Conservation (phyloP, 306 rosid species). For the Bauhinia variegata region DNA sequence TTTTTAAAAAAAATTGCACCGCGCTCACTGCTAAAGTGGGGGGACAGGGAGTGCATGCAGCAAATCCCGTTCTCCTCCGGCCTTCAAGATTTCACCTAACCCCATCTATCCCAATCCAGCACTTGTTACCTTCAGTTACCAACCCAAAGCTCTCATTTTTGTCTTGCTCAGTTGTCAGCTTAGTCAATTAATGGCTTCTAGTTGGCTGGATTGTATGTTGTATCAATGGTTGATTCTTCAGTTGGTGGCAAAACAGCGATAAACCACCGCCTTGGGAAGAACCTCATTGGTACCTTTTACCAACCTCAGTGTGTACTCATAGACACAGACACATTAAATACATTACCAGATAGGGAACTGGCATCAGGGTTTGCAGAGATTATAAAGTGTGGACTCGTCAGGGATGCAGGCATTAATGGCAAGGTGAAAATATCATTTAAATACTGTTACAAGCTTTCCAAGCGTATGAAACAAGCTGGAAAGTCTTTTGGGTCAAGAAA, state of each 20-base stretch:
- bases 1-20: no score
- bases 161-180: no score
- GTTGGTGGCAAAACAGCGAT: slow-evolving; percentile 99
- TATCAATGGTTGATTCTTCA: slow-evolving; percentile 89
- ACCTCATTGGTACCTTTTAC: slow-evolving; percentile 91
- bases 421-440: slow-evolving; percentile 26
- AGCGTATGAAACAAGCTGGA: slow-evolving; percentile 22
- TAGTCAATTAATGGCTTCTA: background rate
- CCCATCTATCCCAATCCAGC: no score
- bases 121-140: no score
- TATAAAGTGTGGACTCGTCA: slow-evolving; percentile 86
- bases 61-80: no score
- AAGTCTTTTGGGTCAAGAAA: slow-evolving; percentile 25
- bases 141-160: no score
- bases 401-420: slow-evolving; percentile 95
- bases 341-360: slow-evolving; percentile 85
- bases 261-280: slow-evolving; percentile 93
- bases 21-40: no score
- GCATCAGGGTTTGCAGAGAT: slow-evolving; percentile 97
- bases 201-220: slow-evolving; percentile 18
- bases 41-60: no score
- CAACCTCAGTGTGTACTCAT: slow-evolving; percentile 93
- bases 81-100: no score
- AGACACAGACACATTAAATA: slow-evolving; percentile 80
- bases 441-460: slow-evolving; percentile 5